Base-by-base conservation (phyloP, 352 stramenopile species). In the Pseudoperonospora humuli region DNA sequence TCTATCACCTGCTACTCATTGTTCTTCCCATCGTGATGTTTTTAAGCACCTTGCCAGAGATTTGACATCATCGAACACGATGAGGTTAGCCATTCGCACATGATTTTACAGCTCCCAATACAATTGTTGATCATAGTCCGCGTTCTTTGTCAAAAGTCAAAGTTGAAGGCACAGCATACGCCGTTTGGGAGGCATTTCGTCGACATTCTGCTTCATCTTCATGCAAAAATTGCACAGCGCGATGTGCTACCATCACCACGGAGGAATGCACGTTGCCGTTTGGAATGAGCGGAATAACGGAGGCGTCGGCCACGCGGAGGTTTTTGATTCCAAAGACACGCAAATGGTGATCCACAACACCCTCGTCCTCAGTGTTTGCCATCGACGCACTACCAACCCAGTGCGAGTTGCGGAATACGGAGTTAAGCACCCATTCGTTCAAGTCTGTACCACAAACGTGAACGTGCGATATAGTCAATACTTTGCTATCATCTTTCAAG, bases 311-410 rank as follows among this genome's bases (percentile, higher is more conserved):
- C 3, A 86, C 64, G 17, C 70, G 72, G 21, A 86, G 58, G 14
- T 77, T 75, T 19, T 64, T 39, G 20, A 83, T 55, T 11, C 72
- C 72, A 41, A 83, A 86, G 2, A 86, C 75, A 1, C 69, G 70
- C 28, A 86, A 46, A 18, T 67, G 67, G 15, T 47, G 63, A 46
- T 84, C 72, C 24, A 86, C 75, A 28, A 86, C 75, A 21, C 54
- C 72, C 0, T 70, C 55, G 1, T 67, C 38, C 23, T 69, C 50
- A 1, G 47, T 45, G 2, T 39, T 45, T 14, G 52, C 79, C 78
- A 96, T 94, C 2, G 71, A 61, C 10, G 77, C 77, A 50, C 71
- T 87, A 21, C 85, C 76, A 19, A 86, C 75, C 84, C 84, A 94
- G 39, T 95, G 84, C 9, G 71, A 83, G 46, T 96, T 96, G 19